Evolutionary conservation across 2,329 filamentous ascomycete species (phyloP), one percentile per base, ranked within the genome.

Genomic region (Mycocentrospora acerina): DNA sequence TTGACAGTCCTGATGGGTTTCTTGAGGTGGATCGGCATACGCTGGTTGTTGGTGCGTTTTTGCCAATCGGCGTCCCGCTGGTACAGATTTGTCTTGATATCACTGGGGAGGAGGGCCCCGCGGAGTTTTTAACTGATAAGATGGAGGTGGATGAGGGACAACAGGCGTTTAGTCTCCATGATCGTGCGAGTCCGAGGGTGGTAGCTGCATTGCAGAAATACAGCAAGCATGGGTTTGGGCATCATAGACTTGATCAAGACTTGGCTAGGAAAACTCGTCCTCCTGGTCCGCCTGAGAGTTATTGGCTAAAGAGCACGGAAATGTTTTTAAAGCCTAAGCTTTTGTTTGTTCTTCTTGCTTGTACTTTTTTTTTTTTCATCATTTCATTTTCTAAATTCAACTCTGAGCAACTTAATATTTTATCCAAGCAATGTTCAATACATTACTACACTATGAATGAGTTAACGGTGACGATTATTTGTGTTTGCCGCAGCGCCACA

Each of bases 31-130:
- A 59, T 29, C 28, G 39, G 13, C 18, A 46, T 11, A 51, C 49
- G 4, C 32, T 54, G 9, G 43, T 57, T 2, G 35, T 55, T 3
- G 37, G 42, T 1, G 42, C 44, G 0, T 51, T 31, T 22, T 31
- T 57, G 7, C 50, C 46, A 0, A 22, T 40, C 4, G 11, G 5
- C 1, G 42, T 56, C 17, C 53, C 53, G 1, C 17, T 57, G 12
- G 31, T 50, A 25, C 55, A 54, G 30, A 48, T 57, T 8, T 17
- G 49, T 2, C 48, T 50, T 2, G 53, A 57, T 29, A 12, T 46
- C 25, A 27, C 22, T 6, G 24, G 28, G 8, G 19, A 27, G n/a
- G n/a, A 35, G 9, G 33, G 39, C 9, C 40, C 44, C 2, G 43
- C 44, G 7, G 44, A 26, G 9, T 40, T 50, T 16, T 27, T 44